Base-by-base conservation (phyloP, 257 asterid species). In the Mitragyna speciosa region DNA sequence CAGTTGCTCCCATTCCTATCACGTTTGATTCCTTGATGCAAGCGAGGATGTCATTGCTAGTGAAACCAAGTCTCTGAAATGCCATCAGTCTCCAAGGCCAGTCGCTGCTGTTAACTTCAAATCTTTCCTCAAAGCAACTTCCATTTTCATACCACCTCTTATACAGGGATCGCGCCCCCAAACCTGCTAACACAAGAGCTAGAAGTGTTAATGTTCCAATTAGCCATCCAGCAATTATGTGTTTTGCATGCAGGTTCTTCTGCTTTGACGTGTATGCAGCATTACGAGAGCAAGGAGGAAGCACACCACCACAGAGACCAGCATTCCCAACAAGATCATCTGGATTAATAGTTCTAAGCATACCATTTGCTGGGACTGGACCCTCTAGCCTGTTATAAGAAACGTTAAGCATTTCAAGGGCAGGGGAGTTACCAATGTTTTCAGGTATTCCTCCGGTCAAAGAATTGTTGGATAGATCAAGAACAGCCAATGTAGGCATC, bases 61-160 rank as follows among this genome's bases (percentile, higher is more conserved):
- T 89, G 86, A 94, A 89, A 28, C 93, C 90, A 22, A 94, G 87
- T 84, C 94, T 89, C 82, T 93, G 98, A 86, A 93, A 93, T 9
- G 93, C 97, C 94, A 89, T 90, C 79, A 93, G 81, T 74, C 93
- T 87, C 97, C 97, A 93, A 0, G 97, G 98, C 98, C 96, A 90
- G 69, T 82, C 89, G 3, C 87, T 88, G 54, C 72, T 82, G 56
- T 86, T 86, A 24, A 80, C 79, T 79, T 87, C 92, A 39, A 87
- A 86, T 56, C 85, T 86, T 52, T 87, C 90, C 85, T 83, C 88
- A 33, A 90, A 88, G 80, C 93, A 89, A 73, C 81, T 86, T 52
- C 95, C 93, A 24, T 72, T 72, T 65, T 86, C 87, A 26, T 85
- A 78, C 90, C 93, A 90, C 84, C 67, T 90, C 58, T 69, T 58